Evolutionary conservation across 768 basidiomycete genomes (phyloP).

Genomic region (Serendipita sp.): DNA sequence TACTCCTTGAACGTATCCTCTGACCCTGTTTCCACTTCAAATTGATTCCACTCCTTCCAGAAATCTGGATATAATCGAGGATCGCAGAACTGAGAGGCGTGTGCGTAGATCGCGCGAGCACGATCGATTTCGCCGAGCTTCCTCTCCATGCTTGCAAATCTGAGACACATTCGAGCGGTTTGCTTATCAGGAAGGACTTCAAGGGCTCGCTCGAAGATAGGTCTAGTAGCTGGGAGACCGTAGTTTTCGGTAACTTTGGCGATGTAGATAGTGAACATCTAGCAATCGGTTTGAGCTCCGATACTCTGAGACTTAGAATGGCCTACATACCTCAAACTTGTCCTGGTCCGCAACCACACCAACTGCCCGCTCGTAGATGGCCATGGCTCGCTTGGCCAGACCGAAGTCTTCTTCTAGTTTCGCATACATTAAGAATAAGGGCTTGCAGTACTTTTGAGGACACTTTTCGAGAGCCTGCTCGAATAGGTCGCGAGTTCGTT

Average conservation of each 20-base stretch:
- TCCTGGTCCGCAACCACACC: slow-evolving; percentile 74
- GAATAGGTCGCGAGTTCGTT: slow-evolving; percentile 92
- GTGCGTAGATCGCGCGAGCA: slow-evolving; percentile 89
- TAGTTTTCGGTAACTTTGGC: slow-evolving; percentile 94
- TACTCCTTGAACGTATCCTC: slow-evolving; percentile 82
- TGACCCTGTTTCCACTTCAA: slow-evolving; percentile 96
- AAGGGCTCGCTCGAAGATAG: slow-evolving; percentile 90
- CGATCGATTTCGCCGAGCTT: slow-evolving; percentile 98
- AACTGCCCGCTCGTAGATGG: slow-evolving; percentile 86
- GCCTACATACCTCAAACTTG: slow-evolving; percentile 68
- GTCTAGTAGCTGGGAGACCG: slow-evolving; percentile 86
- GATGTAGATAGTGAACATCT: slow-evolving; percentile 97
- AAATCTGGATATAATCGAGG: slow-evolving; percentile 81
- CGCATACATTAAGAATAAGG: slow-evolving; percentile 92
- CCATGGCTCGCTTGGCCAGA: slow-evolving; percentile 89
- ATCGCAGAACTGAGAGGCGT: slow-evolving; percentile 97
- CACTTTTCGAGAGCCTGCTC: slow-evolving; percentile 97
- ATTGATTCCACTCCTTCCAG: slow-evolving; percentile 94
- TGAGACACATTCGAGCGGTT: slow-evolving; percentile 94
- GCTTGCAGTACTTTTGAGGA: slow-evolving; percentile 85
- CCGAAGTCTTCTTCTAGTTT: slow-evolving; percentile 90
- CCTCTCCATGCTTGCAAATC: slow-evolving; percentile 88
- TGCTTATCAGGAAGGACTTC: slow-evolving; percentile 86
- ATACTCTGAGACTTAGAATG: not conserved
- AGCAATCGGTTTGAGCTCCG: not conserved